Conservation (phyloP, 192 early-diverging fungal genomes). For the Backusella macrospora region DNA sequence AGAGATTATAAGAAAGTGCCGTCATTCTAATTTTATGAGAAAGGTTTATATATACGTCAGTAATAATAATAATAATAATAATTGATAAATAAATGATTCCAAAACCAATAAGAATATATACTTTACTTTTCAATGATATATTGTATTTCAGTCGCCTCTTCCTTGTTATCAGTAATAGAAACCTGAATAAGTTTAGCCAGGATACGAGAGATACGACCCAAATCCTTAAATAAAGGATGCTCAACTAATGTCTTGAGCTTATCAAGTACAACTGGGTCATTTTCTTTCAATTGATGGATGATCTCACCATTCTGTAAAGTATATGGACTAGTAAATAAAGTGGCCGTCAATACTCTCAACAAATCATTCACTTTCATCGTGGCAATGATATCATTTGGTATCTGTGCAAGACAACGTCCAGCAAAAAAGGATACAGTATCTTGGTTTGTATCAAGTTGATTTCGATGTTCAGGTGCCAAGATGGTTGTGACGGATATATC, state of each 20-base stretch:
- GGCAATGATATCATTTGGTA: neutral
- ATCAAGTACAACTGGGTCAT: neutral
- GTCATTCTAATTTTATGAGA: neutral
- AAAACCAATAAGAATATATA: too few species aligned
- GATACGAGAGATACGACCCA: constrained; percentile 38
- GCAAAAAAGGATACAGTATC: constrained; percentile 27
- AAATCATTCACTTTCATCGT: neutral
- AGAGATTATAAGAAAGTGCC: constrained; percentile 28
- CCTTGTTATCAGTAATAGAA: constrained; percentile 13
- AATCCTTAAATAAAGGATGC: constrained; percentile 35
- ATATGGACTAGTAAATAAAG: constrained; percentile 25
- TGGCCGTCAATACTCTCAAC: constrained; percentile 1
- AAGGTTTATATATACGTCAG: too few species aligned
- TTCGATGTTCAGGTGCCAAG: neutral
- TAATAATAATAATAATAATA: too few species aligned
- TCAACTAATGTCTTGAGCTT: neutral
- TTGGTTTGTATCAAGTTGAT: constrained; percentile 16
- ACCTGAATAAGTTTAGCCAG: constrained; percentile 28
- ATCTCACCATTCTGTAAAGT: constrained; percentile 29
- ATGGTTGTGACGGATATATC: neutral
- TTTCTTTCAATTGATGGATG: neutral
- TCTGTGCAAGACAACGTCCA: constrained; percentile 29
- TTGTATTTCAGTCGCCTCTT: neutral
- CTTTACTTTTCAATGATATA: constrained; percentile 14
- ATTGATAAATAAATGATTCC: too few species aligned